Evolutionary conservation across 1,284 basidiomycete genomes (phyloP).

Genomic region (Ustilago loliicola): DNA sequence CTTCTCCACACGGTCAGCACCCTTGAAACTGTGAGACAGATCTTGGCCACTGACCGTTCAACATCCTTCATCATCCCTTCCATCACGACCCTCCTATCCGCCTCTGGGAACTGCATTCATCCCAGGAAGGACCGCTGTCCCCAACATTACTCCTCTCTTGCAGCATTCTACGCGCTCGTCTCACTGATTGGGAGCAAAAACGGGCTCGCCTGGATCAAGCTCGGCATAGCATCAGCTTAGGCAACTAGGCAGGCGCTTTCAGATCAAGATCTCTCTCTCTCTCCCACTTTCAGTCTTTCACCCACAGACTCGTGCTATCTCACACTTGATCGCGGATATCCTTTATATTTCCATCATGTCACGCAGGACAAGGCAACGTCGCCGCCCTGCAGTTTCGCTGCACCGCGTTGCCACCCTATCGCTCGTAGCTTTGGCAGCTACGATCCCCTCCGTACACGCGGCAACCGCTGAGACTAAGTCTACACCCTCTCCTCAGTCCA

Average conservation of each 20-base stretch:
- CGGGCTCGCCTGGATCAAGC: too few species aligned
- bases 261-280: neutral
- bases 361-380: neutral
- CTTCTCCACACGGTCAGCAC: conserved; percentile 34
- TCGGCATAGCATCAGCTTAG: too few species aligned
- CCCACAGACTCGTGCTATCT: neutral
- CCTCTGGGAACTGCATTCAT: too few species aligned
- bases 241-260: too few species aligned
- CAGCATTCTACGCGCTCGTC: too few species aligned
- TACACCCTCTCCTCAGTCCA: neutral
- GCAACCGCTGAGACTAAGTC: neutral
- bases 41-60: neutral
- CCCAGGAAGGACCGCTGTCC: too few species aligned
- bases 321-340: neutral
- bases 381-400: conserved; percentile 12
- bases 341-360: conserved; percentile 20
- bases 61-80: conserved; percentile 2
- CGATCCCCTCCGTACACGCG: conserved; percentile 22
- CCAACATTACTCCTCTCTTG: too few species aligned
- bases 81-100: neutral
- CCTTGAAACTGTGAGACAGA: conserved; percentile 4
- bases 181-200: too few species aligned
- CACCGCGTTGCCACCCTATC: conserved; percentile 32
- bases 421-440: conserved; percentile 22
- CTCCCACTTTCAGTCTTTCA: neutral